Evolutionary conservation across 352 stramenopile species (phyloP).

Genomic region (Phytophthora brassicae): DNA sequence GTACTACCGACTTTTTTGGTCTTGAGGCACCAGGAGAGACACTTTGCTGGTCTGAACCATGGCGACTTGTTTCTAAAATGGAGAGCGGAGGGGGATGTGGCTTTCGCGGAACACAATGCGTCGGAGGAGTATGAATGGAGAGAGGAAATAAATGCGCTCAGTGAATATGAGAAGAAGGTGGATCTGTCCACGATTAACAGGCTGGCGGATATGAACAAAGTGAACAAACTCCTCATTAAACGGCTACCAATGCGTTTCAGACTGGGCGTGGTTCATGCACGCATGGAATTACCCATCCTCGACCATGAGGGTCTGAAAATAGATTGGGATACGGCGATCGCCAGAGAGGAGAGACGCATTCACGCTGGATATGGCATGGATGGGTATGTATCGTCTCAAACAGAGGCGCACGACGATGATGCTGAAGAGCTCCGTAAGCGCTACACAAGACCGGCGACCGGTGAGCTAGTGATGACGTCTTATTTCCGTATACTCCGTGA

Average conservation of each 20-base stretch:
- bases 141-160: too few species aligned
- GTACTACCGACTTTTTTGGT: not conserved
- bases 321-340: not conserved
- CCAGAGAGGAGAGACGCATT: not conserved
- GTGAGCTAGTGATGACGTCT: too few species aligned
- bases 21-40: not conserved
- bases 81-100: not conserved
- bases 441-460: too few species aligned
- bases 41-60: not conserved
- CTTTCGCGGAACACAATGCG: too few species aligned
- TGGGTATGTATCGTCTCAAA: not conserved
- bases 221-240: not conserved
- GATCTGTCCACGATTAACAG: not conserved
- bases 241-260: not conserved
- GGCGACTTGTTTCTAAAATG: not conserved
- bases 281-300: not conserved
- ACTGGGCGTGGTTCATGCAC: not conserved
- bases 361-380: not conserved
- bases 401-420: not conserved
- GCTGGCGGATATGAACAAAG: not conserved
- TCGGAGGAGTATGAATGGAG: too few species aligned
- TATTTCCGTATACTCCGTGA: too few species aligned
- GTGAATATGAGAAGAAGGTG: not conserved
- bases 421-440: too few species aligned
- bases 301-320: not conserved